Conservation (phyloP, 2,329 filamentous ascomycete species). For the Penicillium sp. region DNA sequence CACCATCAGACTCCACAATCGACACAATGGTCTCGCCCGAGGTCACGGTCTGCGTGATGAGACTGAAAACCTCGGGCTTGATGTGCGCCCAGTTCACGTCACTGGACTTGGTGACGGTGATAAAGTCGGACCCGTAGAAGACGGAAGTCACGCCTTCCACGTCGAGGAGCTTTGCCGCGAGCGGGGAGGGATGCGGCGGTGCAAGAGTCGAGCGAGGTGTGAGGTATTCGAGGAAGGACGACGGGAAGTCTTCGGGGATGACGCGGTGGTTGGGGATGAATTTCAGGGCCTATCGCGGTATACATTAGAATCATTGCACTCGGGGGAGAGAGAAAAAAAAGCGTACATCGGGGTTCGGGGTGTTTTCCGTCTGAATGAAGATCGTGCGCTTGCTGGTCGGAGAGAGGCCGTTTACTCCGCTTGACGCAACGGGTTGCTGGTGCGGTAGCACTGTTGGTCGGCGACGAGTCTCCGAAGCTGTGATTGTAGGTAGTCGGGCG, state of each 20-base stretch:
- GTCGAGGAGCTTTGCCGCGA: conserved; percentile 88
- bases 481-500: conserved; percentile 51
- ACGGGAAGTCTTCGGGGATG: conserved; percentile 72
- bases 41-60: conserved; percentile 92
- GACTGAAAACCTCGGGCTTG: conserved; percentile 90
- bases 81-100: conserved; percentile 93
- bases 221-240: conserved; percentile 89
- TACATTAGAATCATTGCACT: background rate
- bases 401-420: conserved; percentile 44
- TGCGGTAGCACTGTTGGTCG: conserved; percentile 51
- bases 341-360: conserved; percentile 84
- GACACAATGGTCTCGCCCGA: conserved; percentile 81
- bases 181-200: conserved; percentile 85
- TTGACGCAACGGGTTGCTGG: conserved; percentile 44
- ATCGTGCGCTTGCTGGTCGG: conserved; percentile 68
- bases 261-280: conserved; percentile 91
- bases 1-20: conserved; percentile 63
- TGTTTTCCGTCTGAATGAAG: conserved; percentile 96
- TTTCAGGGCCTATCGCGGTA: conserved; percentile 70
- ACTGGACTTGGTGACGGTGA: conserved; percentile 89
- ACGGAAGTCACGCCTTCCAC: conserved; percentile 94
- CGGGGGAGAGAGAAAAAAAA: background rate
- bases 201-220: conserved; percentile 85
- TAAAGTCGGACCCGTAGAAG: conserved; percentile 94
- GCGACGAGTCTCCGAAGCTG: conserved; percentile 51